Evolutionary conservation across 202 grass and related monocot species (phyloP).

Genomic region (Setaria viridis): DNA sequence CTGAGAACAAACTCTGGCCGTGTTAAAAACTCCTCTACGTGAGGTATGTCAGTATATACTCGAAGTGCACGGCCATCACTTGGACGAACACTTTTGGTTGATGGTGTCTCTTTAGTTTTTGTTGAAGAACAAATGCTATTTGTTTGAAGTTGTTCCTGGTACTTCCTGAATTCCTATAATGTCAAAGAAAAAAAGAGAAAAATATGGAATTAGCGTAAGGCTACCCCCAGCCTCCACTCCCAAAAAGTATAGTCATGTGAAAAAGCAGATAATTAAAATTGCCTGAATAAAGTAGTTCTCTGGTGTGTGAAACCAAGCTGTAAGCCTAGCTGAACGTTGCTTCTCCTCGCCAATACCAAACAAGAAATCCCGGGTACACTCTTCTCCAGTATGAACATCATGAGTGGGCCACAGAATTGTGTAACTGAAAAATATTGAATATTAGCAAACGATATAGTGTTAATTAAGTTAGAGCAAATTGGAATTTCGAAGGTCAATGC

Average conservation of each 20-base stretch:
- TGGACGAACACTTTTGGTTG: conserved; percentile 59
- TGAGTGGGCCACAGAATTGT: conserved; percentile 79
- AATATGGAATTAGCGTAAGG: conserved; percentile 14
- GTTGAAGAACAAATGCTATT: conserved; percentile 52
- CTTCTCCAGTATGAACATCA: conserved; percentile 78
- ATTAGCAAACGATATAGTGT: conserved; percentile 47
- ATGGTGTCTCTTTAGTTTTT: conserved; percentile 33
- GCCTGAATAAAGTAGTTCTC: conserved; percentile 95
- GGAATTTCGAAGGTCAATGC: conserved; percentile 45
- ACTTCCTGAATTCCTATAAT: conserved; percentile 77
- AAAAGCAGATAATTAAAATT: conserved; percentile 11
- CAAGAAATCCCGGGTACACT: conserved; percentile 91
- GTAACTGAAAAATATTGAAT: conserved; percentile 72
- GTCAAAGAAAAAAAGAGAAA: conserved; percentile 15
- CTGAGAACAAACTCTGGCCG: conserved; percentile 89
- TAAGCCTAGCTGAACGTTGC: conserved; percentile 95
- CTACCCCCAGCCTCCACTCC: not conserved
- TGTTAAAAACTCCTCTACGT: conserved; percentile 89
- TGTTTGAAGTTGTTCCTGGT: conserved; percentile 71
- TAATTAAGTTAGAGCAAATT: conserved; percentile 11
- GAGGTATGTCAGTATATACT: conserved; percentile 91
- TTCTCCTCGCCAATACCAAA: conserved; percentile 85
- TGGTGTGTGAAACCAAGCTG: conserved; percentile 96
- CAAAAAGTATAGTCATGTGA: conserved; percentile 7
- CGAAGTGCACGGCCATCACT: conserved; percentile 60